Evolutionary conservation across 2,329 filamentous ascomycete genomes (phyloP).

Genomic region (Cercospora sp.): DNA sequence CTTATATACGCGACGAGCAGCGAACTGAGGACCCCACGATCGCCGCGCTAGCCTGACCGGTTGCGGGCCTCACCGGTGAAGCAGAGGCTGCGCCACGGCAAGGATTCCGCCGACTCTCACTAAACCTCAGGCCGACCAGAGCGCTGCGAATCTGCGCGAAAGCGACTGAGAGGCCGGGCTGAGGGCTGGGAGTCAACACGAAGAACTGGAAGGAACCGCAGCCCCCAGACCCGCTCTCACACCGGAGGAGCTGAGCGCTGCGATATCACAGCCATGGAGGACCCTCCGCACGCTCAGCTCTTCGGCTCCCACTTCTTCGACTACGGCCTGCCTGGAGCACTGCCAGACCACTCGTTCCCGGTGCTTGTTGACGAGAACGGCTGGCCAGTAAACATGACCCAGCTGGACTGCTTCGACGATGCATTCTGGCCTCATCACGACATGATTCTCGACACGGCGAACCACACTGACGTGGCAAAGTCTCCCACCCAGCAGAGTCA

Average conservation of each 20-base stretch:
- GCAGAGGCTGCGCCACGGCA: constrained; percentile 3
- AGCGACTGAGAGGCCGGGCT: neutral
- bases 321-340: constrained; percentile 11
- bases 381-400: constrained; percentile 10
- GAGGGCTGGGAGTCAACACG: neutral
- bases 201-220: constrained; percentile 2
- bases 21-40: neutral
- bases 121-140: constrained; percentile 6
- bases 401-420: constrained; percentile 1
- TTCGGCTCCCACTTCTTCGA: constrained; percentile 11
- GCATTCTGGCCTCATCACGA: neutral
- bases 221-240: constrained; percentile 6
- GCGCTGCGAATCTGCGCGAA: neutral
- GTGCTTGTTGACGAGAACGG: neutral
- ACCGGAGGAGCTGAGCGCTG: constrained; percentile 2
- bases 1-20: neutral
- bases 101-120: constrained; percentile 7
- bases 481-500: constrained; percentile 24
- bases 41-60: neutral
- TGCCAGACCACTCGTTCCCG: neutral
- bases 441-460: neutral
- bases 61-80: neutral
- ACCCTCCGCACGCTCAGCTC: constrained; percentile 1
- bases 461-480: constrained; percentile 15
- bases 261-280: constrained; percentile 5